Percentiles rank a stretch among this genome's conserved stretches.
These are phyloP conservation scores for Melanogaster broomeanus DNA, from an alignment of 768 basidiomycete genomes.

Conservation along the genomic window DNA sequence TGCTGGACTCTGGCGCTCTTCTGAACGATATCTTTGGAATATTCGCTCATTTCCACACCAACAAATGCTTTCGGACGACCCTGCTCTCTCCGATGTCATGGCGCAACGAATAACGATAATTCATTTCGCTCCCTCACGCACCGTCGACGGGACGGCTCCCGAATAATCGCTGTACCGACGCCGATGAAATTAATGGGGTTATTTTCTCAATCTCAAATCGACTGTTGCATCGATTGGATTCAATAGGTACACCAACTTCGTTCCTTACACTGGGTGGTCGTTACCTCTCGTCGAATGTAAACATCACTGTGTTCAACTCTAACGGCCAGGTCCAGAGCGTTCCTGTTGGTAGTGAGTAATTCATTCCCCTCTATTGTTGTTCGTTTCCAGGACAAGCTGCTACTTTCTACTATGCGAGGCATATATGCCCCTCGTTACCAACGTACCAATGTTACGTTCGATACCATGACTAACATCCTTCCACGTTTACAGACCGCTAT, in stretches of 20 bases:
- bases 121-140: no score
- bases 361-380: background rate
- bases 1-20: background rate
- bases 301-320: constrained; percentile 67
- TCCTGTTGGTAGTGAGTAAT: constrained; percentile 44
- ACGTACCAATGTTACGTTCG: background rate
- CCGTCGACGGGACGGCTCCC: background rate
- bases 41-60: background rate
- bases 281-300: constrained; percentile 84
- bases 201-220: background rate
- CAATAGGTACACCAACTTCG: constrained; percentile 63
- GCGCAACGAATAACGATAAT: no score
- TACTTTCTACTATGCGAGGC: background rate
- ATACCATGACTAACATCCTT: constrained; percentile 35
- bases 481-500: constrained; percentile 49
- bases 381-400: background rate
- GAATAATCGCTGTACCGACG: background rate
- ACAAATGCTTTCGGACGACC: background rate
- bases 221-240: background rate
- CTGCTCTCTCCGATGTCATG: background rate
- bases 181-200: background rate
- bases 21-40: no score
- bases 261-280: constrained; percentile 63
- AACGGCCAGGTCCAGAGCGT: constrained; percentile 37
- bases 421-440: background rate